Base-by-base conservation (phyloP, 345 rosid species). In the Chamaenerion angustifolium region DNA sequence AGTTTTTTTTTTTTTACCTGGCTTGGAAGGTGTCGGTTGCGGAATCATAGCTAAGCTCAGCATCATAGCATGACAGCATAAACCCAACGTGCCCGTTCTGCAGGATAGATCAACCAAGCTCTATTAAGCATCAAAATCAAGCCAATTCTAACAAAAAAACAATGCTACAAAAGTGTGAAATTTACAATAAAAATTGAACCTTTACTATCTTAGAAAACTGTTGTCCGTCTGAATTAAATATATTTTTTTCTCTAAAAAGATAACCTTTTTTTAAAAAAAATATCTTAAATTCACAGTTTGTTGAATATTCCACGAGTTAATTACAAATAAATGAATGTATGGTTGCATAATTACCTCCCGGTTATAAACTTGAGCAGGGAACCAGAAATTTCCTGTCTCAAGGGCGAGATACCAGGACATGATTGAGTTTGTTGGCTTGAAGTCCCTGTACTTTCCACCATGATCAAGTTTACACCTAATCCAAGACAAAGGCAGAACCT, bases 61-160 rank as follows among this genome's bases (percentile, higher is more conserved):
- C 98, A 73, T 90, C 98, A 59, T 90, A 85, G 73, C 94, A 85
- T 5, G 98, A 90, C 59, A 90, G 52, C 94, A 90, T 79, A 64
- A 90, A 90, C 45, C 94, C 98, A n/a, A 81, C 81, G 76, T 85
- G 81, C 45, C 95, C 94, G 69, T 85, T 81, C 98, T 85, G 82
- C 59, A 61, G 16, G 51, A 51, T 4, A 19, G 21, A 25, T 14
- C 8, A 13, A 53, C 35, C 16, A 50, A 40, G 19, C 48, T 25
- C 14, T 27, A 43, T 54, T 13, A 54, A 17, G 1, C 11, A 27
- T 16, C 40, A 27, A 31, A 31, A 1, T 8, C 7, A 31, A 31
- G 37, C 37, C 3, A 31, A 31, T 31, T 3, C 37, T 7, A 31
- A 31, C 37, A 31, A 3, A 31, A 2, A 8, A 31, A 31, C 37